Base-by-base conservation (phyloP, 169 alveolate genomes). In the Plasmodium cynomolgi region DNA sequence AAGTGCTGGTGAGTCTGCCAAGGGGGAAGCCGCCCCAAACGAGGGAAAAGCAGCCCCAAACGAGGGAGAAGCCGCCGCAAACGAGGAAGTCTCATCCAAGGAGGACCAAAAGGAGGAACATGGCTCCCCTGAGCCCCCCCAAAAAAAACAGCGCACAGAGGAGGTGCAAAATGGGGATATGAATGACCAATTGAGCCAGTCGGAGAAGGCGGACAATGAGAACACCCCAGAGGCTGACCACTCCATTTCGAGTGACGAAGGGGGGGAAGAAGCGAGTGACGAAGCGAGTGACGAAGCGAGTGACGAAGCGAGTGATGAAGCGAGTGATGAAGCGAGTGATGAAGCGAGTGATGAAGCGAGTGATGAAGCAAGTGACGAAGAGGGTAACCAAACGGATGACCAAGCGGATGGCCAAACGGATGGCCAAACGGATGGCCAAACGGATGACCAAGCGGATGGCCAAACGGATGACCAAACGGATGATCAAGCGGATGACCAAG, bases 261-360 rank as follows among this genome's bases (percentile, higher is more conserved):
- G 13, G 44, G 23, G 26, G 17, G 77, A 68, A 0, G 91, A 82
- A 9, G 33, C 29, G 62, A 4, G 15, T 26, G 77, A 71, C 0
- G 84, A 73, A 71, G 50, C 15, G 44, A 47, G 34, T 44, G 82
- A 84, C 23, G 84, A 84, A 20, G 33, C 33, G 20, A 47, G 34
- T 72, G 84, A 85, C 20, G 82, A 85, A 2, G 33, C 33, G 20
- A 47, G 34, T 72, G 84, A 85, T 8, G 82, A 85, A 2, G 33
- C 33, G 20, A 47, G 34, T 72, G 84, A 85, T 8, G 82, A 85
- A 2, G 33, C 33, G 20, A 47, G 34, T 72, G 84, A 85, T 8
- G 82, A 85, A 2, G 26, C 41, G 13, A 62, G 44, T 68, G 80
- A 84, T 20, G 83, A 84, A 17, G 26, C 41, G 13, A 62, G 44